phyloP scores from a whole-genome alignment of 2,329 filamentous ascomycete genomes.

The Botrytis sinoallii region DNA sequence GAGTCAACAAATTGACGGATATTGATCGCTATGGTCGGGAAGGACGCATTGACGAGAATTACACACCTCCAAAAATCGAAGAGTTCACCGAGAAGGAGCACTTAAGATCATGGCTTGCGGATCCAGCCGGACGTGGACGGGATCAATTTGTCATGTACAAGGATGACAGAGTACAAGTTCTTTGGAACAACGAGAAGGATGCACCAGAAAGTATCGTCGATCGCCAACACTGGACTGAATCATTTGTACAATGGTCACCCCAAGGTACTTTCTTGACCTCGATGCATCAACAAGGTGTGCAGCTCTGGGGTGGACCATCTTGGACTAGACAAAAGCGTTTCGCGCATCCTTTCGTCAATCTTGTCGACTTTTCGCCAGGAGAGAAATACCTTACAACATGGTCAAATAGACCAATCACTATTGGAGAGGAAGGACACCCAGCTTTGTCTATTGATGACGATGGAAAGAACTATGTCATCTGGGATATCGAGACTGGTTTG shows the following conservation, averaged over 20 bases:
- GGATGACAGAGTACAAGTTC: conserved; percentile 87
- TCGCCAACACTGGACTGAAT: conserved; percentile 94
- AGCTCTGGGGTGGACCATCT: conserved; percentile 88
- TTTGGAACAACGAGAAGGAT: conserved; percentile 98
- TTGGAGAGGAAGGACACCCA: conserved; percentile 83
- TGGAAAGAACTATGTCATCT: conserved; percentile 98
- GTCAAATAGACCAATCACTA: conserved; percentile 90
- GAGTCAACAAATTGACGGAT: conserved; percentile 97
- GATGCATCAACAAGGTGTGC: conserved; percentile 92
- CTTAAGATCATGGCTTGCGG: conserved; percentile 86
- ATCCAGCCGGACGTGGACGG: conserved; percentile 72
- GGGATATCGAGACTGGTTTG: conserved; percentile 88
- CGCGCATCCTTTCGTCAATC: conserved; percentile 90
- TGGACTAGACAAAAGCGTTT: conserved; percentile 93
- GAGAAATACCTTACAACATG: conserved; percentile 96
- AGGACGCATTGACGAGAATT: conserved; percentile 89
- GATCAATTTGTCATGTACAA: conserved; percentile 97
- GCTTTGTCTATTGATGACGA: conserved; percentile 88
- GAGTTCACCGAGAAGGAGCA: conserved; percentile 92
- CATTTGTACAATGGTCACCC: conserved; percentile 97
- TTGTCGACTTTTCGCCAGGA: conserved; percentile 89
- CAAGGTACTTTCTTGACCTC: conserved; percentile 91
- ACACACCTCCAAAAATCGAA: conserved; percentile 75
- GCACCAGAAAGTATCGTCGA: conserved; percentile 85
- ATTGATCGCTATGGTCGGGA: conserved; percentile 95